A percentile compares a stretch with the other conserved stretches of the same genome.
Evolutionary conservation across 1,139 yeast species (phyloP).

Genomic region (Pneumocystis jirovecii): DNA sequence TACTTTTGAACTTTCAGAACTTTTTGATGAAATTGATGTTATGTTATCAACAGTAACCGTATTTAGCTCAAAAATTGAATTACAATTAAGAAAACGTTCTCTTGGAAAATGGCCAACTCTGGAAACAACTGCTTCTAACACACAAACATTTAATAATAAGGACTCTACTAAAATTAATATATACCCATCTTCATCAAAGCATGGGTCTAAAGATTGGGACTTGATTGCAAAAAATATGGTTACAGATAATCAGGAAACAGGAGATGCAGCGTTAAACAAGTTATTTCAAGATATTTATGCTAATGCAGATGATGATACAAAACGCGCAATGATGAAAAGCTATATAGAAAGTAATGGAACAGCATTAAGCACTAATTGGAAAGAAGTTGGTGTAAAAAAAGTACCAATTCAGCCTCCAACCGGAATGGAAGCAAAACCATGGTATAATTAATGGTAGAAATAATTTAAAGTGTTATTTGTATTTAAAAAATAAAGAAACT

Average conservation of each 20-base stretch:
- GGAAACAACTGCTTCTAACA: slow-evolving; percentile 21
- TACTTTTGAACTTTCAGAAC: slow-evolving; percentile 35
- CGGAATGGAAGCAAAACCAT: slow-evolving; percentile 25
- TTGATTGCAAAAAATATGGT: slow-evolving; percentile 41
- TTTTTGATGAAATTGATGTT: slow-evolving; percentile 39
- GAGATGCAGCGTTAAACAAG: slow-evolving; percentile 42
- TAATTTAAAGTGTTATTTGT: slow-evolving; percentile 7
- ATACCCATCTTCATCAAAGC: slow-evolving; percentile 52
- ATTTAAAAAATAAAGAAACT: slow-evolving; percentile 16
- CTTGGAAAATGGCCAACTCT: slow-evolving; percentile 32
- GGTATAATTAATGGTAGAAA: neutral
- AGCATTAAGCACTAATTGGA: slow-evolving; percentile 85
- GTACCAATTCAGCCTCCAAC: slow-evolving; percentile 71
- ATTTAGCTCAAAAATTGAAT: slow-evolving; percentile 62
- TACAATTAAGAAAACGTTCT: slow-evolving; percentile 32
- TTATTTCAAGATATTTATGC: slow-evolving; percentile 53
- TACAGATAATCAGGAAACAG: slow-evolving; percentile 25
- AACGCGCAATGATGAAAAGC: slow-evolving; percentile 93
- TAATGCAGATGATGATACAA: slow-evolving; percentile 75
- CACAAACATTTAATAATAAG: slow-evolving; percentile 19
- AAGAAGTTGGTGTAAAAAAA: slow-evolving; percentile 54
- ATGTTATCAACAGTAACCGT: slow-evolving; percentile 35
- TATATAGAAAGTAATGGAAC: slow-evolving; percentile 91
- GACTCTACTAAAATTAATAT: slow-evolving; percentile 18
- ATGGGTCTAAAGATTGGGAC: slow-evolving; percentile 53